These are phyloP conservation scores for Blastomyces percursus DNA, from an alignment of 2,329 filamentous ascomycete species.

Conservation along the genomic window DNA sequence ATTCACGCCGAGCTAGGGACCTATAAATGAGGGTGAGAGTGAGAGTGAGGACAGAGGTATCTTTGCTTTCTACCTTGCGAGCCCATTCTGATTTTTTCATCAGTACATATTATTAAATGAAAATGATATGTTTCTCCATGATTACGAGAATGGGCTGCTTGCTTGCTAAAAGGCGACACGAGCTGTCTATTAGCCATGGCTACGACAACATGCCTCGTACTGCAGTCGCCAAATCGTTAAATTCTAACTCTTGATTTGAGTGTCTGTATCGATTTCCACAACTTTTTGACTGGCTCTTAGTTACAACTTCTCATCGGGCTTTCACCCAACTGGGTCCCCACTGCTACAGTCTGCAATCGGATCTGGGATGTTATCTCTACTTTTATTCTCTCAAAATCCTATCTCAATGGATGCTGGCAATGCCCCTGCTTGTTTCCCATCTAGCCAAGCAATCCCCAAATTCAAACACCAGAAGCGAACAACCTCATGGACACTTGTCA, in stretches of 20 bases:
- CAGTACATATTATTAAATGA: neutral
- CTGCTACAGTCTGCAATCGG: too few species aligned
- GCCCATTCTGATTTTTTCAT: neutral
- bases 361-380: too few species aligned
- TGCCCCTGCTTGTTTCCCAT: neutral
- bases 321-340: too few species aligned
- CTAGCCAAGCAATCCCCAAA: neutral
- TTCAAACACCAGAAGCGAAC: neutral
- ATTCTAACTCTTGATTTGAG: neutral
- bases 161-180: neutral
- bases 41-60: too few species aligned
- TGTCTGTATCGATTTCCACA: too few species aligned
- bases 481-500: neutral
- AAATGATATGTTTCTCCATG: neutral
- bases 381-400: too few species aligned
- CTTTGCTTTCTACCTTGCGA: neutral
- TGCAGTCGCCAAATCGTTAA: neutral
- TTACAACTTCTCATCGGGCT: too few species aligned
- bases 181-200: neutral
- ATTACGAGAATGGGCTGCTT: neutral
- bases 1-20: neutral
- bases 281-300: too few species aligned
- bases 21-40: too few species aligned
- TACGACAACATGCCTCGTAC: neutral
- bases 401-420: neutral